phyloP scores from a whole-genome alignment of 192 early-diverging fungal species.

The Backusella circina region DNA sequence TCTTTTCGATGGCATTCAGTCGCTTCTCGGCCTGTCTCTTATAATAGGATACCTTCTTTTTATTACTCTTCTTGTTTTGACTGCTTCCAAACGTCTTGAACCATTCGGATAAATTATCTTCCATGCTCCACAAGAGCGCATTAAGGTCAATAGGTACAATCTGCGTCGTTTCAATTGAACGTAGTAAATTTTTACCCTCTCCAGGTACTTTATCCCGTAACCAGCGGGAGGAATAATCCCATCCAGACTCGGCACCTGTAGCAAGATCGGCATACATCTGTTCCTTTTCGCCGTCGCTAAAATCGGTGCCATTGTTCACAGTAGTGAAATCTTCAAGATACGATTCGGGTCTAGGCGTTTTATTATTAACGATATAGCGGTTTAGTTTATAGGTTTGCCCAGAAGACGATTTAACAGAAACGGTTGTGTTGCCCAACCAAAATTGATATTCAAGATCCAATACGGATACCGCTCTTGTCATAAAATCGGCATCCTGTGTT shows the following conservation, averaged over 20 bases:
- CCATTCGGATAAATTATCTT: conserved; percentile 40
- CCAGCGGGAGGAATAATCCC: conserved; percentile 71
- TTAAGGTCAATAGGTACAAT: conserved; percentile 72
- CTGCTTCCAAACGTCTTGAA: background rate
- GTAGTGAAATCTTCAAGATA: conserved; percentile 56
- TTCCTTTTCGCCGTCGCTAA: conserved; percentile 17
- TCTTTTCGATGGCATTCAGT: conserved; percentile 42
- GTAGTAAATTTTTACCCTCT: conserved; percentile 34
- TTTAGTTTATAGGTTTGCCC: conserved; percentile 38
- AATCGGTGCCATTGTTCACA: conserved; percentile 42
- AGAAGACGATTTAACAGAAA: conserved; percentile 32
- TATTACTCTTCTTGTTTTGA: background rate
- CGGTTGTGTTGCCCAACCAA: conserved; percentile 53
- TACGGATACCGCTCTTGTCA: conserved; percentile 45
- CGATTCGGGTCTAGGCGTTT: conserved; percentile 60
- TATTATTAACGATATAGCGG: conserved; percentile 54
- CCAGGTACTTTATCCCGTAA: conserved; percentile 24
- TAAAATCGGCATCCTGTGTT: conserved; percentile 44
- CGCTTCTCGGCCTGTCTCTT: conserved; percentile 31
- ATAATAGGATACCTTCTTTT: conserved; percentile 19
- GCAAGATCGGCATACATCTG: conserved; percentile 60
- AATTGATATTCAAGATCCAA: conserved; percentile 59
- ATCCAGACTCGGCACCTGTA: conserved; percentile 66
- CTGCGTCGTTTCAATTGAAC: conserved; percentile 46
- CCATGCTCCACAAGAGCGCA: conserved; percentile 59